Conservation (phyloP, 176 grass and related monocot species). For the Musa acuminata region DNA sequence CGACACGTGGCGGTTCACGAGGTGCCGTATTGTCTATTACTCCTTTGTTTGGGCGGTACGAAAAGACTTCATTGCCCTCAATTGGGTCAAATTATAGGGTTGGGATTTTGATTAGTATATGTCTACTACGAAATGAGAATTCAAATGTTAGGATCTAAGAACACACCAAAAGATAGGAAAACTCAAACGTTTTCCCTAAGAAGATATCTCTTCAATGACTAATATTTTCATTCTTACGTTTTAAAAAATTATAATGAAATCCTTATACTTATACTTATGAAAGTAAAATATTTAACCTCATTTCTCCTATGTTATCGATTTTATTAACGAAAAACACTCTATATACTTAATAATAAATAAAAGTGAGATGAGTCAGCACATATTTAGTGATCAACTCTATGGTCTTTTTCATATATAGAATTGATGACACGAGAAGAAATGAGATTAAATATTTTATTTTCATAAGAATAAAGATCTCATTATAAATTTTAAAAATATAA, state of each 20-base stretch:
- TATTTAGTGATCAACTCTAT: too few relatives aligned
- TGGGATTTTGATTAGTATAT: background rate
- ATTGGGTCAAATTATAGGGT: background rate
- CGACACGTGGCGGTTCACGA: conserved; percentile 9
- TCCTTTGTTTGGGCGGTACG: background rate
- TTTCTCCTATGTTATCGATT: too few relatives aligned
- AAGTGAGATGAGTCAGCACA: too few relatives aligned
- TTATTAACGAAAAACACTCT: rapidly evolving
- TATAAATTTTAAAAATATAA: too few relatives aligned
- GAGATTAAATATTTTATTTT: too few relatives aligned
- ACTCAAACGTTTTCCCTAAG: background rate
- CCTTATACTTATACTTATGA: too few relatives aligned
- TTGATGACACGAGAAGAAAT: rapidly evolving
- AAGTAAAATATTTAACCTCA: too few relatives aligned
- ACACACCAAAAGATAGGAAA: background rate
- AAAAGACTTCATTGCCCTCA: background rate
- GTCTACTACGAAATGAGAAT: background rate
- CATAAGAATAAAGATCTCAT: too few relatives aligned
- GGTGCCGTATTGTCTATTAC: background rate
- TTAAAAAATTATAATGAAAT: background rate
- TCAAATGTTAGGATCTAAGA: too few relatives aligned
- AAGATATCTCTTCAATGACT: background rate
- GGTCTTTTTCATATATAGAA: too few relatives aligned
- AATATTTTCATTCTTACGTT: background rate
- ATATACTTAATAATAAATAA: too few relatives aligned